Evolutionary conservation across 208 protist species (phyloP).

Genomic region (Trypanosoma scelopori): DNA sequence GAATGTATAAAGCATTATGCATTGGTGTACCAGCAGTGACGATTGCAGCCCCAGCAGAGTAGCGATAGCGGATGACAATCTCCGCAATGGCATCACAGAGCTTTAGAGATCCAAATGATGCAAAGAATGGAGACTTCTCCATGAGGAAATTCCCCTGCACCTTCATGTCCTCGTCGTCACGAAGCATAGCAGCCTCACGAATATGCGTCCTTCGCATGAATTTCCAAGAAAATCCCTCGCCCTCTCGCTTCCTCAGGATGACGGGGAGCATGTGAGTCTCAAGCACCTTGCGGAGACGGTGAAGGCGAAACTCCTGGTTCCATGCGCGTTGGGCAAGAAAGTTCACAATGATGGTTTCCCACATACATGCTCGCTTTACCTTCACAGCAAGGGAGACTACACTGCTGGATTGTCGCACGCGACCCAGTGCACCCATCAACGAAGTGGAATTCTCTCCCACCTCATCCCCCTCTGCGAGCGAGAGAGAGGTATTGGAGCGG

Average conservation of each 20-base stretch:
- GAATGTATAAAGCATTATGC: constrained; percentile 72
- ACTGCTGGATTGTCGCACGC: constrained; percentile 16
- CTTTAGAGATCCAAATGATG: constrained; percentile 43
- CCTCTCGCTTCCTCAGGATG: constrained; percentile 50
- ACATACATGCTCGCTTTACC: constrained; percentile 83
- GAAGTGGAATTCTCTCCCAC: not conserved
- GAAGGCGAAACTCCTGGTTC: constrained; percentile 44
- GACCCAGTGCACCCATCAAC: constrained; percentile 1
- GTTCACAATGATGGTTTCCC: constrained; percentile 55
- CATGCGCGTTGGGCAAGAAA: constrained; percentile 38
- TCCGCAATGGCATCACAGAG: constrained; percentile 70
- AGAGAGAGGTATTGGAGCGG: not conserved
- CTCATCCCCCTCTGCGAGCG: not conserved
- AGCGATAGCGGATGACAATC: constrained; percentile 56
- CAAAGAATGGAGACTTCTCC: constrained; percentile 59
- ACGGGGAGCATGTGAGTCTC: constrained; percentile 65
- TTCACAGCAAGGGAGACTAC: constrained; percentile 51
- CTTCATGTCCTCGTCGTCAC: constrained; percentile 18
- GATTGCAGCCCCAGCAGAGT: constrained; percentile 58
- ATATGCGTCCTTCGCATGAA: not conserved
- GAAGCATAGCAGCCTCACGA: not conserved
- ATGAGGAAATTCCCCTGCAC: constrained; percentile 54
- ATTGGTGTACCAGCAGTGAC: constrained; percentile 42
- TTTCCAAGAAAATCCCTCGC: constrained; percentile 23
- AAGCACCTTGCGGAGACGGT: constrained; percentile 54